A percentile compares a stretch with the other conserved stretches of the same genome.
Conservation (phyloP, 176 grass and related monocot species). For the Poa pratensis region DNA sequence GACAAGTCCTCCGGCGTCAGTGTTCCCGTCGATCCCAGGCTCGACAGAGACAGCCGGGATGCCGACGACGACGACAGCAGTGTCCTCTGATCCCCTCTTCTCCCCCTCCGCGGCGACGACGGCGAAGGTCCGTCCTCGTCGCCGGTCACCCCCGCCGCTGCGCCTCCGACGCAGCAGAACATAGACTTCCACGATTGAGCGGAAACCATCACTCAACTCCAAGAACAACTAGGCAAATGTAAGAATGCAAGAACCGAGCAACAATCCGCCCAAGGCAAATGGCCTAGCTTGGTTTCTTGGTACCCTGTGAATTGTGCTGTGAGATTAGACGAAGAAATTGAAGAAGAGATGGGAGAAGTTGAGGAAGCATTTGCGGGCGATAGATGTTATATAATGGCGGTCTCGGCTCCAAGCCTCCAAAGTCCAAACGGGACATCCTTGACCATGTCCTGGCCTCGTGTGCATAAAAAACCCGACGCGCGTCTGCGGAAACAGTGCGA, state of each 20-base stretch:
- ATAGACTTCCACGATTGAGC: conserved; percentile 38
- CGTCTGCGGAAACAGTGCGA: not conserved
- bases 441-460: conserved; percentile 29
- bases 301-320: not conserved
- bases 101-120: not conserved
- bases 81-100: not conserved
- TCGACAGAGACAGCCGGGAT: conserved; percentile 67
- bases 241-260: not conserved
- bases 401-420: no score
- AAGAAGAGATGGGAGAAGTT: not conserved
- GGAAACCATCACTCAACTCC: conserved; percentile 3
- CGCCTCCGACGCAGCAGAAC: conserved; percentile 44
- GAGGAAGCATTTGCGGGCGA: not conserved
- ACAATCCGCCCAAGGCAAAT: not conserved
- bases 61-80: not conserved
- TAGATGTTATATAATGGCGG: conserved; percentile 4
- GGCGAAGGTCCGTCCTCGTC: conserved; percentile 8
- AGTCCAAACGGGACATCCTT: not conserved
- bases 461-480: not conserved
- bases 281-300: not conserved
- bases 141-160: not conserved
- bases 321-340: not conserved
- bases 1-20: conserved; percentile 79
- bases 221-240: not conserved
- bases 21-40: conserved; percentile 54